phyloP scores from a whole-genome alignment of 129 eudicot species.

The Artemisia annua region DNA sequence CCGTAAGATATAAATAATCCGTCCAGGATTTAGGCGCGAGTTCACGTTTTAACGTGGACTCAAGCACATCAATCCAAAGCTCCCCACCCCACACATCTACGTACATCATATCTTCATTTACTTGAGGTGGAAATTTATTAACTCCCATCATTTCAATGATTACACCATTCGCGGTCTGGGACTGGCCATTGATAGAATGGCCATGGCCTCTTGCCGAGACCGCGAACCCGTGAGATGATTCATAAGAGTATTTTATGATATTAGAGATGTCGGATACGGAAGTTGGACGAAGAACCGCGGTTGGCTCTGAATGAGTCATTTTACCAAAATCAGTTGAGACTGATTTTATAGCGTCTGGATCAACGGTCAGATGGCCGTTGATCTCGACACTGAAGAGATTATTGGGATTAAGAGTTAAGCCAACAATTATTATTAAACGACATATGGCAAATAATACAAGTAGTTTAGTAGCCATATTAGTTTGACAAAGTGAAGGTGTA shows the following conservation, averaged over 20 bases:
- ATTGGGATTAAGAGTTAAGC: constrained; percentile 66
- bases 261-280: constrained; percentile 64
- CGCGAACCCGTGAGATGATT: constrained; percentile 48
- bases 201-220: constrained; percentile 97
- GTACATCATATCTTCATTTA: constrained; percentile 40
- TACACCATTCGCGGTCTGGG: constrained; percentile 63
- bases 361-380: constrained; percentile 42
- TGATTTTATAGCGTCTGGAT: constrained; percentile 36
- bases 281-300: constrained; percentile 58
- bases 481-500: constrained; percentile 2
- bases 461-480: constrained; percentile 48
- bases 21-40: constrained; percentile 61
- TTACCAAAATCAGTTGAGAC: constrained; percentile 78
- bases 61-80: constrained; percentile 54
- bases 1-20: constrained; percentile 48
- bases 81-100: constrained; percentile 55
- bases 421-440: constrained; percentile 61
- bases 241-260: constrained; percentile 49
- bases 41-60: constrained; percentile 34
- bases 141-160: constrained; percentile 65
- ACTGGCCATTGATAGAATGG: constrained; percentile 92
- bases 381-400: constrained; percentile 37
- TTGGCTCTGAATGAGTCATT: constrained; percentile 40
- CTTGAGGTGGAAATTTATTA: constrained; percentile 18
- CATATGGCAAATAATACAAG: constrained; percentile 54